Evolutionary conservation across 2,329 filamentous ascomycete species (phyloP), one percentile per base, ranked within the genome.

Genomic region (Claviceps fusiformis): DNA sequence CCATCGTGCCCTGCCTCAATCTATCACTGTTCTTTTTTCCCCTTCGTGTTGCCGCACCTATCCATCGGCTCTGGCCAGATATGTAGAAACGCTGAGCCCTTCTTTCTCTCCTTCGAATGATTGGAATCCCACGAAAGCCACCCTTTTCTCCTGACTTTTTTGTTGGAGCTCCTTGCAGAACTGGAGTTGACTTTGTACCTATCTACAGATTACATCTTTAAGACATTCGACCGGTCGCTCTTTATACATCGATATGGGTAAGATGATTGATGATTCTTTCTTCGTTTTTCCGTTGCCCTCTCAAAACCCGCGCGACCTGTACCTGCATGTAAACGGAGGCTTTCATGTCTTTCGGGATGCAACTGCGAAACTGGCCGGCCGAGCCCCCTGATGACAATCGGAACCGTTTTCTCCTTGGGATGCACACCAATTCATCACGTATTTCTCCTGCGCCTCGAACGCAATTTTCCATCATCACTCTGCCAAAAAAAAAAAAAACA

Each of bases 241-340:
- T 65, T 70, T 67, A 67, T 66, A 68, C 59, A 68, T 70, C 63
- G 64, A 64, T 67, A 72, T 72, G 70, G 70, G 70, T 72, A 72
- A 72, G n/a, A n/a, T n/a, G n/a, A n/a, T n/a, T n/a, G 70, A 65
- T 60, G 54, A 55, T 55, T 63, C 62, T 64, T 69, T 70, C 63
- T 60, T 58, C 55, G 49, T 53, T 59, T 44, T 27, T 19, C 19
- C n/a, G 24, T 33, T n/a, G n/a, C n/a, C n/a, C n/a, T n/a, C n/a
- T 53, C 43, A 11, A 13, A 35, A n/a, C 35, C 13, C n/a, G n/a
- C 33, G 41, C 49, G 46, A 46, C 17, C 19, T 31, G 53, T 44
- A 2, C 54, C 39, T 55, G 41, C 47, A 19, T 39, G 61, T 57
- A 61, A 62, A 61, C 63, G 62, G 65, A 54, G 60, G 56, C n/a